Evolutionary conservation across 176 grass and related monocot genomes (phyloP).

Genomic region (Paspalum notatum): DNA sequence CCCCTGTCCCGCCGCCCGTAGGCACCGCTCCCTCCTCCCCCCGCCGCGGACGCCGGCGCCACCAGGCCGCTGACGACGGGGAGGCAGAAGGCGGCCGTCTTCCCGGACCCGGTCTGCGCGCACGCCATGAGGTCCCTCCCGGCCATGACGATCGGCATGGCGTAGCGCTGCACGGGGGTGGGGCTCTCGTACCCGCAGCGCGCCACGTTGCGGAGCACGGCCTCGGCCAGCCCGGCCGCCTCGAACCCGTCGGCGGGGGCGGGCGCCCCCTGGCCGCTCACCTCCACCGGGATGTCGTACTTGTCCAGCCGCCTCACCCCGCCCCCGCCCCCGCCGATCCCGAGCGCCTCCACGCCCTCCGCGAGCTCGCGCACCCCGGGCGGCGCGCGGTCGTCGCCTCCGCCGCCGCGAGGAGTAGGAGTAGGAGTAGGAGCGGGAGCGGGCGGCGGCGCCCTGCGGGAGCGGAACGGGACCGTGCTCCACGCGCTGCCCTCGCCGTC

Average conservation of each 20-base stretch:
- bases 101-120: conserved; percentile 87
- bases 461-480: conserved; percentile 4
- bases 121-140: conserved; percentile 84
- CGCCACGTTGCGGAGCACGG: conserved; percentile 61
- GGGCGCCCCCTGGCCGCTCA: conserved; percentile 59
- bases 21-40: neutral
- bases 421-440: neutral
- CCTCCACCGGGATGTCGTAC: conserved; percentile 79
- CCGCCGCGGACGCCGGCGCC: neutral
- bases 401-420: neutral
- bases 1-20: neutral
- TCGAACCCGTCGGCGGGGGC: conserved; percentile 55
- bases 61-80: conserved; percentile 52
- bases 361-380: neutral
- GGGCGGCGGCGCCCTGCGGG: neutral
- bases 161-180: conserved; percentile 83
- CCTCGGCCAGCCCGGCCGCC: conserved; percentile 56
- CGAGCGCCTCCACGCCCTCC: conserved; percentile 19
- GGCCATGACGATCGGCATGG: conserved; percentile 59
- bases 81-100: conserved; percentile 90
- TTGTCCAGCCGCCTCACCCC: conserved; percentile 40
- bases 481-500: neutral
- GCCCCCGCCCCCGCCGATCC: conserved; percentile 26
- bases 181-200: conserved; percentile 62
- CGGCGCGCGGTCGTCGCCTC: neutral